These are phyloP conservation scores for Porpolomopsis calyptriformis DNA, from an alignment of 768 basidiomycete species.

Conservation along the genomic window DNA sequence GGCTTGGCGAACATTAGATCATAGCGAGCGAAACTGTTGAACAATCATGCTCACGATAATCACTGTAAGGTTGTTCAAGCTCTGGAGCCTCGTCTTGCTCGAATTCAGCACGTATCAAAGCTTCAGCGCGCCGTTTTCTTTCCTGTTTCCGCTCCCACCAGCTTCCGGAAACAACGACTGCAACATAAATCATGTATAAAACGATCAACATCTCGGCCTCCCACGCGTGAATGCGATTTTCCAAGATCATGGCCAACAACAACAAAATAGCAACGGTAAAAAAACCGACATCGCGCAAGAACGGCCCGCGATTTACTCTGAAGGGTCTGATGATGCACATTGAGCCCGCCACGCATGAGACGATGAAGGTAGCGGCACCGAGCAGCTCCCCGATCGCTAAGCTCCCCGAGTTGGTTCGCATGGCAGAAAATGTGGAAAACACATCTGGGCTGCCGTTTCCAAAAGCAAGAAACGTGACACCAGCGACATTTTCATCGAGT, in stretches of 20 bases:
- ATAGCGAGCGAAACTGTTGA: no score
- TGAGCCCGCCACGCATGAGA: slow-evolving; percentile 92
- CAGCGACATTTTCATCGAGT: slow-evolving; percentile 86
- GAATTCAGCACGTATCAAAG: slow-evolving; percentile 49
- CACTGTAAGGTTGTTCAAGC: slow-evolving; percentile 43
- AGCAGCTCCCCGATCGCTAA: slow-evolving; percentile 92
- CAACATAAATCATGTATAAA: slow-evolving; percentile 71
- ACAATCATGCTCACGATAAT: slow-evolving; percentile 46
- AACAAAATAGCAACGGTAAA: slow-evolving; percentile 75
- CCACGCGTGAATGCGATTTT: slow-evolving; percentile 57
- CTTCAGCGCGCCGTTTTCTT: slow-evolving; percentile 35
- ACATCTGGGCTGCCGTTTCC: slow-evolving; percentile 97
- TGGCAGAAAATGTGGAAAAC: slow-evolving; percentile 91
- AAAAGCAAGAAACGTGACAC: slow-evolving; percentile 94
- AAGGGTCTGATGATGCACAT: slow-evolving; percentile 98
- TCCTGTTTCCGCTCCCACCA: slow-evolving; percentile 64
- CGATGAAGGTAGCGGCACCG: slow-evolving; percentile 92
- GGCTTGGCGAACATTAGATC: slow-evolving; percentile 11
- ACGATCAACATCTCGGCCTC: slow-evolving; percentile 66
- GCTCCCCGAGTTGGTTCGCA: slow-evolving; percentile 75
- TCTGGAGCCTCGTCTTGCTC: slow-evolving; percentile 32
- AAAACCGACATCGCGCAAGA: slow-evolving; percentile 91
- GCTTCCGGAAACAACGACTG: slow-evolving; percentile 60
- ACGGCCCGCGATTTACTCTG: slow-evolving; percentile 65
- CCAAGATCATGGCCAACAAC: slow-evolving; percentile 69